phyloP scores from a whole-genome alignment of 805 yeast genomes.

The Komagataella mondaviorum region DNA sequence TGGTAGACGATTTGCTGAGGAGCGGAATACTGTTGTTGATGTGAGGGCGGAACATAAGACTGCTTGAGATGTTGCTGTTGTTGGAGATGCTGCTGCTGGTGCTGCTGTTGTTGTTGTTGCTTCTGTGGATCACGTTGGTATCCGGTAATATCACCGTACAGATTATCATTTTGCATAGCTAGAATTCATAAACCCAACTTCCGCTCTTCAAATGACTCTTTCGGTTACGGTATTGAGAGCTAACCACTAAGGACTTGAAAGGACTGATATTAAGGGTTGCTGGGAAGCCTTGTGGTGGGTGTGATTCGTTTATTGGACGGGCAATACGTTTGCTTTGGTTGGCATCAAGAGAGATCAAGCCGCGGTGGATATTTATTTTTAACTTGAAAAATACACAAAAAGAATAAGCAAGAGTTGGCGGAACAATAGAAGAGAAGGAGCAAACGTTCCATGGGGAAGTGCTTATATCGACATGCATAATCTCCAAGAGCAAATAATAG shows the following conservation, averaged over 20 bases:
- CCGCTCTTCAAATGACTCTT: neutral
- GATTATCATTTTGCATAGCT: neutral
- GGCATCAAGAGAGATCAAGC: neutral
- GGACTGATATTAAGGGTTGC: neutral
- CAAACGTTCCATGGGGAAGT: neutral
- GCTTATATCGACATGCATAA: neutral
- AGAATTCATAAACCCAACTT: neutral
- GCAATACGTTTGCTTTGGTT: neutral
- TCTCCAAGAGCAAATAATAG: neutral
- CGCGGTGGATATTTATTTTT: neutral
- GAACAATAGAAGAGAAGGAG: neutral
- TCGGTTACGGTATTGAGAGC: neutral
- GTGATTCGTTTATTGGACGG: neutral
- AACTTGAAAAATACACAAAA: neutral
- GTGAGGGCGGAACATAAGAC: neutral
- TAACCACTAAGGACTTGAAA: neutral
- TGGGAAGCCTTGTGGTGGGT: neutral
- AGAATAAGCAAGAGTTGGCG: neutral
- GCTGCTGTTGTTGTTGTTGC: slow-evolving; percentile 3
- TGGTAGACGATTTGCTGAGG: neutral
- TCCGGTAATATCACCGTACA: neutral
- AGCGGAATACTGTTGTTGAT: neutral
- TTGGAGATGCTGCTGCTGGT: neutral
- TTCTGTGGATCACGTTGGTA: slow-evolving; percentile 1
- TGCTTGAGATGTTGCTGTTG: neutral